Evolutionary conservation across 805 yeast genomes (phyloP).

Genomic region (Tetrapisispora arboricola): DNA sequence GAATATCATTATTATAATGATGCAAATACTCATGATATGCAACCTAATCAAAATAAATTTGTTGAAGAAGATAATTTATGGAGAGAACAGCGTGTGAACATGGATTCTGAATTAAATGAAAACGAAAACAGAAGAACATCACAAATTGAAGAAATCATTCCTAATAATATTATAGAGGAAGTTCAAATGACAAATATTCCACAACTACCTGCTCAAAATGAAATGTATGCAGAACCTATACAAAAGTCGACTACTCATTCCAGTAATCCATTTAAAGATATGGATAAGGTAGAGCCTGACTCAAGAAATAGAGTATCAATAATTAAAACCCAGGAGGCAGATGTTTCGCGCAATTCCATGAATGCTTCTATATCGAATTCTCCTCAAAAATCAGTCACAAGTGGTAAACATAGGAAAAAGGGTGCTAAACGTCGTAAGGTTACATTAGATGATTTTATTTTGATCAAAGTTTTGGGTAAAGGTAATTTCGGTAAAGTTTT

Average conservation of each 20-base stretch:
- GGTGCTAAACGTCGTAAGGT: conserved; percentile 49
- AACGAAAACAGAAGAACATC: conserved; percentile 1
- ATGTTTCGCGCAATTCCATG: background rate
- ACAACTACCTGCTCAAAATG: conserved; percentile 3
- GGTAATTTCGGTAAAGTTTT: conserved; percentile 98
- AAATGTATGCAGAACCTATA: background rate
- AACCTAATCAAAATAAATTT: conserved; percentile 8
- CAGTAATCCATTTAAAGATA: conserved; percentile 20
- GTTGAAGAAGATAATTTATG: conserved; percentile 13
- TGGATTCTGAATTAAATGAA: conserved; percentile 11
- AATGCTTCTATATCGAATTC: conserved; percentile 6
- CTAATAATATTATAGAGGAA: background rate
- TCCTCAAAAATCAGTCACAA: conserved; percentile 15
- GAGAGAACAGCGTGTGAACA: conserved; percentile 11
- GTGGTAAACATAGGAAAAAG: conserved; percentile 19
- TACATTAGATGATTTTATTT: conserved; percentile 90
- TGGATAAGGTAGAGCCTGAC: conserved; percentile 15
- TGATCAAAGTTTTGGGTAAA: conserved; percentile 90
- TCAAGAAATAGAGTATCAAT: conserved; percentile 9
- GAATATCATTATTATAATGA: background rate
- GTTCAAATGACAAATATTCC: background rate
- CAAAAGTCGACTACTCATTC: conserved; percentile 1
- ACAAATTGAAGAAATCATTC: conserved; percentile 1
- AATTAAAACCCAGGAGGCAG: background rate
- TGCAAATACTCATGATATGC: conserved; percentile 6